Evolutionary conservation across 352 stramenopile species (phyloP).

Genomic region (Aphanomyces euteiches): DNA sequence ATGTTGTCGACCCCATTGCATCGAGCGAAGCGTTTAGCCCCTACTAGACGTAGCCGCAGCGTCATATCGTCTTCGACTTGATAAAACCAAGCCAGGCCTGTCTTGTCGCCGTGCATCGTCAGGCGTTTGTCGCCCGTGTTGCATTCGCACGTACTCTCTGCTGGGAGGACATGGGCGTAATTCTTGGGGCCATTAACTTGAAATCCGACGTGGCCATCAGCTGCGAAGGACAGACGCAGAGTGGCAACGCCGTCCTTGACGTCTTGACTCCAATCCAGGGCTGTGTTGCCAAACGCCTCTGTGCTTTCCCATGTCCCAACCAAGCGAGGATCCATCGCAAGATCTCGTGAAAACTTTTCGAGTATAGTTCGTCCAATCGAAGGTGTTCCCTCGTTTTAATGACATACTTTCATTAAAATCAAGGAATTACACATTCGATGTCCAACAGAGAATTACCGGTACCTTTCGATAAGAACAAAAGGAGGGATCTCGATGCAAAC

Average conservation of each 20-base stretch:
- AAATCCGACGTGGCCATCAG: conserved; percentile 43
- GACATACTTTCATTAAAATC: no score
- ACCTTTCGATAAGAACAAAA: no score
- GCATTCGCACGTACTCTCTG: conserved; percentile 43
- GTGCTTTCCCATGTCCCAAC: conserved; percentile 56
- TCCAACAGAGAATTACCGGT: no score
- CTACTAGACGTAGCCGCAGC: conserved; percentile 64
- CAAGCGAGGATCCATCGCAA: conserved; percentile 23
- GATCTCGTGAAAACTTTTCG: background rate
- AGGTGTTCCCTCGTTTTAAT: no score
- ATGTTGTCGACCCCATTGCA: conserved; percentile 83
- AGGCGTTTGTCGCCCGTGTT: conserved; percentile 34
- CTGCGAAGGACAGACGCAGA: conserved; percentile 45
- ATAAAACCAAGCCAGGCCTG: conserved; percentile 62
- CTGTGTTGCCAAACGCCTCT: conserved; percentile 72
- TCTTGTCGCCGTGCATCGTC: conserved; percentile 43
- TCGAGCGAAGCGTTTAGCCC: conserved; percentile 59
- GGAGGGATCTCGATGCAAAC: no score
- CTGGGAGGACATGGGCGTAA: conserved; percentile 53
- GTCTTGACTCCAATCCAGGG: conserved; percentile 69
- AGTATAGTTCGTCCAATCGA: background rate
- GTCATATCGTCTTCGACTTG: conserved; percentile 63
- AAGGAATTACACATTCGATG: no score
- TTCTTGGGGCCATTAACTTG: conserved; percentile 39
- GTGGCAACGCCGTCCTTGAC: conserved; percentile 48